Evolutionary conservation across 139 green algal species (phyloP), one percentile per base, ranked within the genome.

Genomic region (Cymbomonas tetramitiformis): DNA sequence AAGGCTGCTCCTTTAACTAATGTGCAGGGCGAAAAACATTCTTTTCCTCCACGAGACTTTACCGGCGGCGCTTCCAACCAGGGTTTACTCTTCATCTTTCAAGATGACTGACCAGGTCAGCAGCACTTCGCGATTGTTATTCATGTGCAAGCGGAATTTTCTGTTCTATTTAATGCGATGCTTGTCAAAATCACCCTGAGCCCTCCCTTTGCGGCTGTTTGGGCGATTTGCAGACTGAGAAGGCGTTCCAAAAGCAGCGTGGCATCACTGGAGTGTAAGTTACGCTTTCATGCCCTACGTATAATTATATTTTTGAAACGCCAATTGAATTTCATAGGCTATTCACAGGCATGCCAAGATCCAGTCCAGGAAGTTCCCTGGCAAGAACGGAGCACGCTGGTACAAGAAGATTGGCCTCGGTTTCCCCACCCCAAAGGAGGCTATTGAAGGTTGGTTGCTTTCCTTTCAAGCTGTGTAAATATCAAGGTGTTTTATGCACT

Each of bases 381-480:
- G 88, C 58, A 94, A 96, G 75, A 65, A 47, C 47, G 87, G 87
- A 43, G 68, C 73, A 54, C 73, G 91, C 34, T 98, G 74, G 73
- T 94, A 79, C 67, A 96, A 94, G 83, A 88, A 84, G 62, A 78
- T 98, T 19, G 91, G 91, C 52, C 80, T 98, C 26, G 86, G 90
- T 62, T 98, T 98, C 84, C 93, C 90, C 78, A 98, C 91, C 12
- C 91, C 91, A 58, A 87, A 86, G 58, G 85, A 94, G 67, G 91
- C 91, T 18, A 97, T 96, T 59, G 86, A 98, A 73, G 90, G 89
- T 96, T 61, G 15, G 59, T 53, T 7, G 4, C 38, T n/a, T n/a
- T n/a, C n/a, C n/a, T 28, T 46, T 9, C 8, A 44, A 57, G 9
- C 48, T 12, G 10, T 19, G 18, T 52, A 52, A n/a, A n/a, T n/a